Conservation (phyloP, 495 filamentous ascomycete genomes). For the Daldinia loculata region DNA sequence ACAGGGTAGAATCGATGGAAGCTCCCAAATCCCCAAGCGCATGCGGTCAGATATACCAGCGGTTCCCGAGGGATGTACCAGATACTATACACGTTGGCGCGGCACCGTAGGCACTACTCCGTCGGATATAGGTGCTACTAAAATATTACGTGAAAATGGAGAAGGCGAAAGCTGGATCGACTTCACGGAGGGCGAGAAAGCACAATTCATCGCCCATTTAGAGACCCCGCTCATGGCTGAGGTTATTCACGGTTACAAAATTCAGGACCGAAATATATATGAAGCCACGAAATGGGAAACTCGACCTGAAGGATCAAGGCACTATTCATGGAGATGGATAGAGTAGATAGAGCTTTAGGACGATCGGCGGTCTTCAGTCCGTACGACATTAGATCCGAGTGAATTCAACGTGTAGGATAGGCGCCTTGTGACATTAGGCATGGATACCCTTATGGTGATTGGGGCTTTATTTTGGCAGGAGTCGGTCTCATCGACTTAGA, state of each 20-base stretch:
- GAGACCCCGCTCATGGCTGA: not conserved
- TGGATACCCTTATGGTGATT: not conserved
- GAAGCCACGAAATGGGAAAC: slow-evolving; percentile 3
- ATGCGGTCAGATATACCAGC: slow-evolving; percentile 5
- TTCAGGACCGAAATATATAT: slow-evolving; percentile 10
- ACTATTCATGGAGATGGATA: not conserved
- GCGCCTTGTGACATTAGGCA: not conserved
- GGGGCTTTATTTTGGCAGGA: not conserved
- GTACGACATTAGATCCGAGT: too few species aligned
- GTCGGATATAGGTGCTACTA: not conserved
- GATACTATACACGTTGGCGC: slow-evolving; percentile 15
- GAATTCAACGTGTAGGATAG: not conserved
- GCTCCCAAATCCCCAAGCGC: slow-evolving; percentile 5
- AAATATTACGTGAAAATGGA: slow-evolving; percentile 1
- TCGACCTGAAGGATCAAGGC: not conserved
- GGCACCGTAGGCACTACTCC: slow-evolving; percentile 2
- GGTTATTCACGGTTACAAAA: slow-evolving; percentile 12
- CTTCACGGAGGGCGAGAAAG: slow-evolving; percentile 9
- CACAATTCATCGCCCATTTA: slow-evolving; percentile 20
- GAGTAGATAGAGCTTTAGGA: not conserved
- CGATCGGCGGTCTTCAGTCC: not conserved
- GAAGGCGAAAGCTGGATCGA: slow-evolving; percentile 20
- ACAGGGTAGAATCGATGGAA: not conserved
- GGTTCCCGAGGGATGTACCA: not conserved
- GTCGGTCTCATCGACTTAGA: not conserved